Base-by-base conservation (phyloP, 208 protist species). In the Wallacemonas rigidus region DNA sequence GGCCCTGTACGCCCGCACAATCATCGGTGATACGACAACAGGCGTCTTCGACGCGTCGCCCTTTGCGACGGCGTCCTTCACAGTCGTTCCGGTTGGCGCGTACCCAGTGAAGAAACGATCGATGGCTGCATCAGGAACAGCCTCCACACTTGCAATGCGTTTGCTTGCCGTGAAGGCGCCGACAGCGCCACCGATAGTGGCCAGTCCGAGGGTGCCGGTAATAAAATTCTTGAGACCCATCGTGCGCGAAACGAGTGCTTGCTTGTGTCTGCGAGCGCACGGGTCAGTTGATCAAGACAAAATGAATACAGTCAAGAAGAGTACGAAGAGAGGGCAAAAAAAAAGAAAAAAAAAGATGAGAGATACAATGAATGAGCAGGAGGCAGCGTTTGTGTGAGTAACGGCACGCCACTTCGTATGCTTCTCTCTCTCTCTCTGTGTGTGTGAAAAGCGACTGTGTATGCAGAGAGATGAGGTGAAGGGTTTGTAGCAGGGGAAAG, bases 141-240 rank as follows among this genome's bases (percentile, higher is more conserved):
- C 35, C 62, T 80, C 69, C 15, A 80, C 60, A 26, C 44, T 48
- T 5, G 53, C 44, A 60, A 74, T 67, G 17, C 44, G 65, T 39
- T 71, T 74, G 26, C 68, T 64, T 9, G 77, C 57, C 6, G 62
- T 77, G 57, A 69, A 68, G 3, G 51, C 67, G 14, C 54, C 63
- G 12, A 40, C 64, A 9, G 45, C 69, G n/a, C 53, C 40, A 7
- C 72, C 77, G 3, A 57, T 65, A n/a, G 64, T 53, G 58, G 35
- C 53, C n/a, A 73, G 57, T 11, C 71, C 47, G 5, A 75, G 26
- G 2, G 56, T 44, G 14, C 54, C 68, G 17, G 55, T 50, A 5
- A 75, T 48, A 12, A 71, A 56, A 48, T 39, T 69, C 51, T 75
- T 74, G 7, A 80, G 60, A 26, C 75, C 65, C 75, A 80, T 80